Evolutionary conservation across 306 rosid species (phyloP), one percentile per base, ranked within the genome.

Genomic region (Lupinus albus): DNA sequence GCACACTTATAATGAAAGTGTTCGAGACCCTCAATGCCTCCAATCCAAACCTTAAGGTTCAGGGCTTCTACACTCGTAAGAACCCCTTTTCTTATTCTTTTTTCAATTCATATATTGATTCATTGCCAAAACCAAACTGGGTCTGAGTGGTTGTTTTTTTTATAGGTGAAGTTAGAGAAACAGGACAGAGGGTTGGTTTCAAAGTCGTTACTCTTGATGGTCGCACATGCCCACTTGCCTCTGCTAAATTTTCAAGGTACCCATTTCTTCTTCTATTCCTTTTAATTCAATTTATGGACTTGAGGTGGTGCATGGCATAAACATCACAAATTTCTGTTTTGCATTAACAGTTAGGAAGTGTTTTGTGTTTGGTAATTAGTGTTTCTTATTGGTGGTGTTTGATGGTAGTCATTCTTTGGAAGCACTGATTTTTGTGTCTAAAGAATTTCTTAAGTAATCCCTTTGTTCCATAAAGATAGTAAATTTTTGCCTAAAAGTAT

Each of bases 41-140:
- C 16, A 61, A 84, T 33, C 85, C 89, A n/a, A 57, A 73, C 58
- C 78, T 88, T 46, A 88, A 88, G 76, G 76, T 84, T 79, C 92
- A 84, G 21, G 97, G 95, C 16, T 91, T 91, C 87, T 88, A 84
- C 79, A 86, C 91, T 33, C 83, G 97, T 88, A 79, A 49, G 62
- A 51, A 38, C 30, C 4, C 30, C 17, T n/a, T 11, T 72, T 67
- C 30, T 64, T 55, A 9, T 66, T 36, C 61, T 32, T 17, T 35
- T 8, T n/a, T 21, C 6, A 25, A 5, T 14, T 48, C 17, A 4
- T 35, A 2, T 25, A 33, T 33, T 33, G 36, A 33, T 38, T 49
- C 8, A 3, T 70, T 63, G 5, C 36, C 14, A 11, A 49, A 52
- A 51, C 49, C 21, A 1, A 42, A 25, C 9, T 14, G 42, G 42